Base-by-base conservation (phyloP, 2,329 filamentous ascomycete species). In the Hypoxylon sp. region DNA sequence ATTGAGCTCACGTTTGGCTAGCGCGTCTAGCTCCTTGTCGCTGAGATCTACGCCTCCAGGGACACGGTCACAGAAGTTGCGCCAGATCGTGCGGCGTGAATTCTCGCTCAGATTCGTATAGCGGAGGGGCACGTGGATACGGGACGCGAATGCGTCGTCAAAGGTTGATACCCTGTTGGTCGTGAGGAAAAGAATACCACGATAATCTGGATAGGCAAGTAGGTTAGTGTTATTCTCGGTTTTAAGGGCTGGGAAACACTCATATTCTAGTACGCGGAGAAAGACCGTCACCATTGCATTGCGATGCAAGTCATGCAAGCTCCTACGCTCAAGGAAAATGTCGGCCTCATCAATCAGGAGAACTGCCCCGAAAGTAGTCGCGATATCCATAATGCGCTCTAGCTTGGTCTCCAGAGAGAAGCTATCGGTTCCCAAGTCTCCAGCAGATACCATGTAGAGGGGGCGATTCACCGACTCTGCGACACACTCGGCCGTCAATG, bases 361-460 rank as follows among this genome's bases (percentile, higher is more conserved):
- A 15, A 72, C 64, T 0, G 68, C 67, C 12, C 67, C 67, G 69
- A 75, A 78, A 3, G 69, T 69, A 1, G 68, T 65, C 4, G 74
- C 73, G 16, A 78, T 70, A 45, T 76, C 70, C 41, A 78, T 65
- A 19, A 75, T 55, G 4, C 43, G 32, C 3, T 16, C 47, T 2
- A 63, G 36, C 3, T 59, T 57, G 3, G 32, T 7, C 41, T 71
- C 69, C 0, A 69, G 55, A 7, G 62, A 43, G 3, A 46, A 46
- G 0, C 66, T 55, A 12, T 64, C 51, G n/a, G 61, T 63, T 2
- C 68, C 69, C 1, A 72, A 55, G 20, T 70, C 66, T 17, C 69
- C 67, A 1, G 66, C 60, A 15, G 60, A 62, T 3, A 73, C 64
- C 25, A 59, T 66, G 45, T 73, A 73, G 2, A 74, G 64, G 8